A percentile compares a stretch with the other conserved stretches of the same genome.
Conservation (phyloP, 73 alveolate genomes). For the Urostyla sp. region DNA sequence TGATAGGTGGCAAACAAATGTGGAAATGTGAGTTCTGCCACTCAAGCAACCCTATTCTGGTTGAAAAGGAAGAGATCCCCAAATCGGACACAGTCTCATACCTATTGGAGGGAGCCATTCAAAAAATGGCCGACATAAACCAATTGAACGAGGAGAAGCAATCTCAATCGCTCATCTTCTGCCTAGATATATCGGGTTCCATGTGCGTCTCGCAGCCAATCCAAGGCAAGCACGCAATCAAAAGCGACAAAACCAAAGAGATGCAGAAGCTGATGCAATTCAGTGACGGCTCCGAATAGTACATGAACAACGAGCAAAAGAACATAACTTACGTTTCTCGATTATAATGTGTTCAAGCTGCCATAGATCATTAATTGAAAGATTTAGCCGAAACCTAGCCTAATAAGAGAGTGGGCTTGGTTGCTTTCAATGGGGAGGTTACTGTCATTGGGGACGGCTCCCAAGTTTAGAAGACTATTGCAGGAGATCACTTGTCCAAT, state of each 20-base stretch:
- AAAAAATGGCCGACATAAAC: conserved; percentile 43
- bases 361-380: conserved; percentile 82
- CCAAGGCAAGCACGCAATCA: conserved; percentile 74
- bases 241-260: conserved; percentile 68
- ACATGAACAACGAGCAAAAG: conserved; percentile 56
- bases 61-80: conserved; percentile 79
- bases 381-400: conserved; percentile 79
- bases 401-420: conserved; percentile 87
- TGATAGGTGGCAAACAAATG: conserved; percentile 3
- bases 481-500: conserved; percentile 83
- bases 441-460: conserved; percentile 93
- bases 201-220: conserved; percentile 88
- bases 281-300: conserved; percentile 74
- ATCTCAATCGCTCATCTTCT: conserved; percentile 75
- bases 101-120: conserved; percentile 57
- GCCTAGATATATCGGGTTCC: conserved; percentile 92
- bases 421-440: conserved; percentile 91
- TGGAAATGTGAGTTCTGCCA: conserved; percentile 86
- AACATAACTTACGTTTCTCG: conserved; percentile 87
- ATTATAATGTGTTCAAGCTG: conserved; percentile 90
- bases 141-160: conserved; percentile 13
- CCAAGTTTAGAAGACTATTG: conserved; percentile 65
- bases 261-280: conserved; percentile 63
- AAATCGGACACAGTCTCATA: conserved; percentile 60
- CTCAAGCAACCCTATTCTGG: conserved; percentile 31